Percentiles rank a stretch among this genome's conserved stretches.
Evolutionary conservation across 83 land plant genomes (phyloP).

Genomic region (Diphasiastrum complanatum): DNA sequence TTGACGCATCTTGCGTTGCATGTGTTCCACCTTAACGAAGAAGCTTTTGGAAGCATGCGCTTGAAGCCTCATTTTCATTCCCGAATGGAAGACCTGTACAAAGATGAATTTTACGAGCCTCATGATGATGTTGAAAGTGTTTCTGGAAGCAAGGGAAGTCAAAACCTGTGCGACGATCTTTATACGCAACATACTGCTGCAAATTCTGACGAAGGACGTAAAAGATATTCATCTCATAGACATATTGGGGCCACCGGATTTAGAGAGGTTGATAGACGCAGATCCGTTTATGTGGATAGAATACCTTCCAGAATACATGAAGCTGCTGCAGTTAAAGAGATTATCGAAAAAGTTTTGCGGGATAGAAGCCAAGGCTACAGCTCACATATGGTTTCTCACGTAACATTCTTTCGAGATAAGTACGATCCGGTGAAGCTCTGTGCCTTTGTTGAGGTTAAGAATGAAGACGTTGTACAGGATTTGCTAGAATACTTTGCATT

Average conservation of each 20-base stretch:
- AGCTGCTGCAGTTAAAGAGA: constrained; percentile 13
- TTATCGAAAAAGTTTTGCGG: constrained; percentile 22
- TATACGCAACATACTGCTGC: background rate
- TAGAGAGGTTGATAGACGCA: constrained; percentile 23
- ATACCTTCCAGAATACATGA: constrained; percentile 17
- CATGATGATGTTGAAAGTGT: constrained; percentile 11
- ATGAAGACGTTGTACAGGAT: constrained; percentile 22
- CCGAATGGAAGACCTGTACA: constrained; percentile 31
- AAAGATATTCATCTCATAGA: constrained; percentile 12
- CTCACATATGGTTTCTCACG: constrained; percentile 12
- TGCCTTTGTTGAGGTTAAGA: constrained; percentile 24
- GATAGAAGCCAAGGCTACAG: background rate
- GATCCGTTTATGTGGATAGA: constrained; percentile 25
- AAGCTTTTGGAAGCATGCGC: constrained; percentile 27
- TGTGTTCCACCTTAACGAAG: constrained; percentile 23
- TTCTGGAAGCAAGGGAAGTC: background rate
- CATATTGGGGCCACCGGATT: constrained; percentile 19
- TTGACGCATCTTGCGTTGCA: constrained; percentile 18
- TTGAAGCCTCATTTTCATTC: constrained; percentile 37
- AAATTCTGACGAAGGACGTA: background rate
- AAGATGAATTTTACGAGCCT: constrained; percentile 18
- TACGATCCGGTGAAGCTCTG: constrained; percentile 30
- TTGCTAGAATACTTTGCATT: too few relatives aligned
- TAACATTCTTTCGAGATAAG: constrained; percentile 25
- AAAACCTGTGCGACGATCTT: background rate